phyloP scores from a whole-genome alignment of 345 rosid genomes.

The Gossypium raimondii region DNA sequence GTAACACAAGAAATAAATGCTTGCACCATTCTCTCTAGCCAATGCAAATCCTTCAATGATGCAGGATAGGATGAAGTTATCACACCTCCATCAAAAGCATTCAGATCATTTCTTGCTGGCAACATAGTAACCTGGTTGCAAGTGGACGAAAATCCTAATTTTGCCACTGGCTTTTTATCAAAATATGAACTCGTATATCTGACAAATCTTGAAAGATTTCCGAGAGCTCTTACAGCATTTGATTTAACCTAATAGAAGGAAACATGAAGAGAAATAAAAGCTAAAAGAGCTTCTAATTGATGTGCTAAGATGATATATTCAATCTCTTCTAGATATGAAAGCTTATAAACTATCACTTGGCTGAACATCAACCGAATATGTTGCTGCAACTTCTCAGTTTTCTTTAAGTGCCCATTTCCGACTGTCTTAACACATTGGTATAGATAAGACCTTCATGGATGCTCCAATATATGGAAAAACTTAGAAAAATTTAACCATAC shows the following conservation, averaged over 20 bases:
- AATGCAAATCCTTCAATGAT: constrained; percentile 32
- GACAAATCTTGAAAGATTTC: constrained; percentile 67
- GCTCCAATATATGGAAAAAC: neutral
- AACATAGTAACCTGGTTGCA: constrained; percentile 6
- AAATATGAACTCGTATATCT: constrained; percentile 29
- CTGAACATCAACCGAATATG: neutral
- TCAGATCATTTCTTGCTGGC: constrained; percentile 19
- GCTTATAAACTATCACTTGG: neutral
- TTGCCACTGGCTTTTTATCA: constrained; percentile 24
- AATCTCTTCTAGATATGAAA: constrained; percentile 1
- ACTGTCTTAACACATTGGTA: neutral
- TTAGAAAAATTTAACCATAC: neutral
- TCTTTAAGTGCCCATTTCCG: neutral
- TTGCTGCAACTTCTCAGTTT: neutral
- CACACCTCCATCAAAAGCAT: constrained; percentile 14
- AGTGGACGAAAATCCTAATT: neutral
- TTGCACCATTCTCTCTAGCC: constrained; percentile 75
- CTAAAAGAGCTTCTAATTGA: neutral
- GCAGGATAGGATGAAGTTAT: constrained; percentile 18
- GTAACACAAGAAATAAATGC: constrained; percentile 94
- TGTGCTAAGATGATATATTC: neutral
- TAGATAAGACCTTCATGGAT: neutral
- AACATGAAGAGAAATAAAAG: neutral
- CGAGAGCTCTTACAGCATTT: constrained; percentile 85
- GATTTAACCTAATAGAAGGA: constrained; percentile 50